Evolutionary conservation across 2,329 filamentous ascomycete species (phyloP), one percentile per base, ranked within the genome.

Genomic region (Pseudomassariella vexata): DNA sequence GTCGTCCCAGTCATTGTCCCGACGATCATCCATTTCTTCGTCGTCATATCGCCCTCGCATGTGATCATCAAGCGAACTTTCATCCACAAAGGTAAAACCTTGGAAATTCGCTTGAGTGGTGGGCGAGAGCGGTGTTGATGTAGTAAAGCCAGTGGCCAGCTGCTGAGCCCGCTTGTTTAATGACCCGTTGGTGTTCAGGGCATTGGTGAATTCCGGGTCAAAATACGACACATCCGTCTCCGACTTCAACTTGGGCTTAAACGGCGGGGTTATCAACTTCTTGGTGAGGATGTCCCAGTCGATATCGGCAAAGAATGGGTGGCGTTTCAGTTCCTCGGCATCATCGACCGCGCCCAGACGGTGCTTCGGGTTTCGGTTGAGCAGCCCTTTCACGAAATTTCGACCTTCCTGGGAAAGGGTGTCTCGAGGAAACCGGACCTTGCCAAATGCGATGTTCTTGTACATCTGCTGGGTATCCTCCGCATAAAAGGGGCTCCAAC

Each of bases 401-500:
- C 92, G 79, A 37, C 92, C 92, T 59, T 98, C 92, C 24, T 88
- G 83, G 39, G 88, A 95, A 19, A 98, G 68, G 2, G 92, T 94
- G 58, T 98, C 92, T 44, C 89, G 78, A 6, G 92, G 92, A 59
- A 98, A 98, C 39, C 92, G 76, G 36, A 98, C 92, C 57, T 98
- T 98, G 55, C 92, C 92, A 53, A 98, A 98, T 0, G 92, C 92
- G 56, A 98, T 98, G 65, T 98, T 98, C 70, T 98, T 98, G 70
- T 98, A 98, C 92, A 98, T 98, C 59, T 98, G 92, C 61, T 98
- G 92, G 1, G 92, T 98, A 54, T 98, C 92, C 53, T 98, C 92
- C 35, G 92, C 92, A 49, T 96, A 98, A 63, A 98, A 98, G 0
- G 92, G 92, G 50, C 88, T 95, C 92, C 92, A 98, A 20, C 92